Percentiles rank a stretch among this genome's conserved stretches.
phyloP scores from a whole-genome alignment of 2,329 filamentous ascomycete species.

The Ophiocordyceps unilateralis region DNA sequence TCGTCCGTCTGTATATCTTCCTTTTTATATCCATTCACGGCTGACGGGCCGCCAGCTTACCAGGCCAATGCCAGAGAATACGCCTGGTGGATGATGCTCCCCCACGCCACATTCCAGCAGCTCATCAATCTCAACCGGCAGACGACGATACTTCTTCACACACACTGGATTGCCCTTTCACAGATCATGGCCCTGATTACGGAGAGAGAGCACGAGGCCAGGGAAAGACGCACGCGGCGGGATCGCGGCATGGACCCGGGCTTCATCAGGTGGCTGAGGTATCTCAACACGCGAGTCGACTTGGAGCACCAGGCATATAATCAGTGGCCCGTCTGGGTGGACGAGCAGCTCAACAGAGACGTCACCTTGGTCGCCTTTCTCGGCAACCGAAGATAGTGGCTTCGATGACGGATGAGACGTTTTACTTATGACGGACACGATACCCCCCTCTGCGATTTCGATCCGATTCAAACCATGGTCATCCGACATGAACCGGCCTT shows the following conservation, averaged over 20 bases:
- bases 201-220: constrained; percentile 19
- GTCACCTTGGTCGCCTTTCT: constrained; percentile 27
- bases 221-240: constrained; percentile 11
- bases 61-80: constrained; percentile 31
- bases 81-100: constrained; percentile 40
- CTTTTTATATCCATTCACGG: background rate
- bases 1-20: background rate
- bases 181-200: constrained; percentile 35
- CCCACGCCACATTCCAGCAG: constrained; percentile 31
- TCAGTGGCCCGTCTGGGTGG: constrained; percentile 37
- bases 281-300: constrained; percentile 30
- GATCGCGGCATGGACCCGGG: constrained; percentile 20
- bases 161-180: constrained; percentile 37
- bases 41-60: constrained; percentile 22
- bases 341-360: constrained; percentile 28
- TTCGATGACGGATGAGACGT: too few species aligned
- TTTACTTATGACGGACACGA: background rate
- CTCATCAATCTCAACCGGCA: constrained; percentile 30
- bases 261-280: constrained; percentile 30
- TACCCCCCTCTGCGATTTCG: background rate
- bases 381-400: constrained; percentile 11
- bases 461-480: background rate
- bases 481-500: background rate
- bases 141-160: constrained; percentile 26
- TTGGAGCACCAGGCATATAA: constrained; percentile 27